Evolutionary conservation across 169 alveolate species (phyloP), one percentile per base, ranked within the genome.

Genomic region (Toxoplasma gondii): DNA sequence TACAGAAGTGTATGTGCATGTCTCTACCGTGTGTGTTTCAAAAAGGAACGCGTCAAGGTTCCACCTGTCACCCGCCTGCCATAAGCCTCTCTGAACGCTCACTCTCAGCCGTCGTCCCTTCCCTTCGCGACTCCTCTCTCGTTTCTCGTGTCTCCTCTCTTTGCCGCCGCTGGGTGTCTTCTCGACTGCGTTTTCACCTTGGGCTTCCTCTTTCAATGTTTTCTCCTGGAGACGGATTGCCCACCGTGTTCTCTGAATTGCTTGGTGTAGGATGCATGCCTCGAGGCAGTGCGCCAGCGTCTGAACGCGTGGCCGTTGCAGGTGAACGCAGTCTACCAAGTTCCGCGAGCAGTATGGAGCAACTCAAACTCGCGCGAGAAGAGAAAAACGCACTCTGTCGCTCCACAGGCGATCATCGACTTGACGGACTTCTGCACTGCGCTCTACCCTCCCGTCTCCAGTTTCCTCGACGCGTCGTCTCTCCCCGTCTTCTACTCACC

Each of bases 301-400:
- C 93, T 88, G 54, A 49, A 80, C 38, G 84, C 70, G n/a, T 88
- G 93, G 93, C 93, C 93, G 69, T 80, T 88, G 93, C 93, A 88
- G 87, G 84, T 88, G 67, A 88, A 88, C 69, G 64, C 84, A 16
- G 43, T 74, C 9, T 88, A 64, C 84, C 84, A 5, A 64, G 39
- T 58, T 45, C 84, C 43, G 41, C 93, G 43, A 2, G 84, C 38
- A 67, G 83, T 22, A 44, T 49, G 31, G 86, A 43, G 38, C 58
- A 45, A 38, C 36, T 1, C 43, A 44, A 19, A 45, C 41, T 16
- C 5, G 78, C 44, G 31, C 64, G 44, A 45, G 4, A 16, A 22
- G 43, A 31, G n/a, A 44, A 31, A 74, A 44, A 16, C 43, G 2
- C 49, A 34, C 84, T 74, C 84, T 1, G 84, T 74, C 39, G 44